Base-by-base conservation (phyloP, 2,329 filamentous ascomycete genomes). In the Phyllosticta paracitricarpa region DNA sequence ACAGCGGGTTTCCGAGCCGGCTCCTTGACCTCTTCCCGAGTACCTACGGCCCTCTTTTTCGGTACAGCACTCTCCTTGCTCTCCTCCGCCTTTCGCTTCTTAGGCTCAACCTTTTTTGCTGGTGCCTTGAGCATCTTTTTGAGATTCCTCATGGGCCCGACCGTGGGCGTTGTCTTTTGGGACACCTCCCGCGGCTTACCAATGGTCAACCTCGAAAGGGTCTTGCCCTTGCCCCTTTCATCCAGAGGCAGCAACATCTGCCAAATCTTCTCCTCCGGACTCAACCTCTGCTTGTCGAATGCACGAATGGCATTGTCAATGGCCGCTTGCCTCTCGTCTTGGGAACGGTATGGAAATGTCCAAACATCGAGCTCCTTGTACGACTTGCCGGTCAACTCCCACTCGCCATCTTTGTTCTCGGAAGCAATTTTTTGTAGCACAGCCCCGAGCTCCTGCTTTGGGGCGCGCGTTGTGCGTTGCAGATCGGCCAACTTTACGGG, bases 321-420 rank as follows among this genome's bases (percentile, higher is more conserved):
- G 28, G 83, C 84, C 59, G 79, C 74, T 64, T 85, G 76, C 19
- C 84, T 78, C 61, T 86, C 81, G 55, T 82, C 78, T 55, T 79
- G 68, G 48, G 73, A 78, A 28, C 77, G 78, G 70, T 86, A 87
- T 12, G 77, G 77, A 67, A 87, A 87, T 7, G 78, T 80, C 77
- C 79, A 86, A 9, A 84, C 78, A 67, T 86, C 82, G 64, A 87
- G 73, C 58, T 86, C 84, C 66, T 82, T 83, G 69, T 81, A 87
- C 17, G 76, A 73, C 67, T 82, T 83, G 70, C 86, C 83, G 35
- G 74, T 79, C 64, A 87, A 74, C 33, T 56, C 63, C 58, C 54
- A 61, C 25, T 55, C 55, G n/a, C 54, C 62, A 53, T 26, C 53
- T 9, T 35, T 30, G 17, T 28, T 25, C 28, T 57, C 51, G 12